phyloP scores from a whole-genome alignment of 2,329 filamentous ascomycete genomes.

The Rachicladosporium sp. region DNA sequence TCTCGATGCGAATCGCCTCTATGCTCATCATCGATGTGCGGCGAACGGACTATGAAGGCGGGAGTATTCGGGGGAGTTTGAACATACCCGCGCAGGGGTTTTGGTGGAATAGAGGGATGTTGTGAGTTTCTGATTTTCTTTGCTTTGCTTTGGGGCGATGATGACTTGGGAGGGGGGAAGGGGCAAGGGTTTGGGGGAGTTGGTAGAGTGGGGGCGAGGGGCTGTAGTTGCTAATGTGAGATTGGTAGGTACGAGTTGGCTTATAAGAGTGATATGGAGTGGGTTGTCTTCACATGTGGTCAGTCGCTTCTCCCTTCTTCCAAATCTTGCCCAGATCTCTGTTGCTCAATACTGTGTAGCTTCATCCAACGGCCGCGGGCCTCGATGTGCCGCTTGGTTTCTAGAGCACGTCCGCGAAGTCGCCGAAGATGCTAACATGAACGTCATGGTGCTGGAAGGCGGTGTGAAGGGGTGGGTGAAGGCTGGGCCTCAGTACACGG shows the following conservation, averaged over 20 bases:
- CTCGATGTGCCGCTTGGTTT: slow-evolving; percentile 27
- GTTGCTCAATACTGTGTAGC: too few relatives aligned
- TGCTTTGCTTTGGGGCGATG: neutral
- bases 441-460: slow-evolving; percentile 30
- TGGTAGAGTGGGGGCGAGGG: too few relatives aligned
- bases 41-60: slow-evolving; percentile 36
- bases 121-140: slow-evolving; percentile 14
- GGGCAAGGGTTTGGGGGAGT: too few relatives aligned
- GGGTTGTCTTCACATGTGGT: slow-evolving; percentile 37
- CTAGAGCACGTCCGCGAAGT: slow-evolving; percentile 21
- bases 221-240: neutral
- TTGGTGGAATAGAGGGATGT: slow-evolving; percentile 32
- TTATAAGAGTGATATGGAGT: slow-evolving; percentile 32
- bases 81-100: slow-evolving; percentile 37
- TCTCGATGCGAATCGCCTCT: slow-evolving; percentile 24
- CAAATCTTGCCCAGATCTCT: too few relatives aligned
- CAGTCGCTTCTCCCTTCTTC: neutral
- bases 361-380: slow-evolving; percentile 14
- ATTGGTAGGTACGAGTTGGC: slow-evolving; percentile 26
- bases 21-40: slow-evolving; percentile 34
- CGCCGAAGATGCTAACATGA: slow-evolving; percentile 26
- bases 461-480: slow-evolving; percentile 36
- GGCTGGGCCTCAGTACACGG: slow-evolving; percentile 25
- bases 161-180: too few relatives aligned
- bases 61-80: slow-evolving; percentile 32